These are phyloP conservation scores for Camelina laxa DNA, from an alignment of 345 rosid genomes.

Conservation along the genomic window DNA sequence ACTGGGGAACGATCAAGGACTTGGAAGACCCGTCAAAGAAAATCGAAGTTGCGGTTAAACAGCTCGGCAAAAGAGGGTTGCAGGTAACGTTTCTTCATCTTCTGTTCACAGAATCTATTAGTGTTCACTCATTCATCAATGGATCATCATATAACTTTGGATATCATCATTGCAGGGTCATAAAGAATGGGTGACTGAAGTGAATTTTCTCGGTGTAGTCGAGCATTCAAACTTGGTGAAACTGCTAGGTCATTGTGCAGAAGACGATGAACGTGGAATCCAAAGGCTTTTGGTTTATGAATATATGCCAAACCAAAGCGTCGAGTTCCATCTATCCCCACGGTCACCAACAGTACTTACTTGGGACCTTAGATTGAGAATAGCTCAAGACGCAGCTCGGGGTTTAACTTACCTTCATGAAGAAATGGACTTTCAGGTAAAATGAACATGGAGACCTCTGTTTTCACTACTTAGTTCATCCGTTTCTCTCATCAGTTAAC, in stretches of 20 bases:
- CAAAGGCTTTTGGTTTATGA: constrained; percentile 86
- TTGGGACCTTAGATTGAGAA: constrained; percentile 79
- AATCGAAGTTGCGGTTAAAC: constrained; percentile 86
- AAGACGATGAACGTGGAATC: constrained; percentile 90
- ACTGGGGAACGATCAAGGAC: constrained; percentile 61
- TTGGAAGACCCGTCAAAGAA: constrained; percentile 59
- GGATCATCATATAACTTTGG: background rate
- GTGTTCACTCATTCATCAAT: background rate
- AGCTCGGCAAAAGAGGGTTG: constrained; percentile 72
- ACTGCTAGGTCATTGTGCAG: constrained; percentile 90
- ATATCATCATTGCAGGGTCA: constrained; percentile 68
- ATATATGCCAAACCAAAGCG: constrained; percentile 80
- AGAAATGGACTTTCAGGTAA: constrained; percentile 90
- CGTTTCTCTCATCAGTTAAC: constrained; percentile 4
- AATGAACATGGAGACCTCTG: constrained; percentile 13
- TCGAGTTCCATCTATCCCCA: constrained; percentile 65
- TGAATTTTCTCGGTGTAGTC: constrained; percentile 81
- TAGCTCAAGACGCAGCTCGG: constrained; percentile 93
- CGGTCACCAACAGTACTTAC: constrained; percentile 62
- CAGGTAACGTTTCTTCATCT: constrained; percentile 65
- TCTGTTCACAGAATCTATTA: background rate
- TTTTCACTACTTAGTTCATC: constrained; percentile 8
- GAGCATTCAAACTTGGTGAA: constrained; percentile 92
- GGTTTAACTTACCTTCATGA: constrained; percentile 88
- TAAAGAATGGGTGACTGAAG: constrained; percentile 93